Evolutionary conservation across 306 rosid species (phyloP), one percentile per base, ranked within the genome.

Genomic region (Cucurbita ficifolia): DNA sequence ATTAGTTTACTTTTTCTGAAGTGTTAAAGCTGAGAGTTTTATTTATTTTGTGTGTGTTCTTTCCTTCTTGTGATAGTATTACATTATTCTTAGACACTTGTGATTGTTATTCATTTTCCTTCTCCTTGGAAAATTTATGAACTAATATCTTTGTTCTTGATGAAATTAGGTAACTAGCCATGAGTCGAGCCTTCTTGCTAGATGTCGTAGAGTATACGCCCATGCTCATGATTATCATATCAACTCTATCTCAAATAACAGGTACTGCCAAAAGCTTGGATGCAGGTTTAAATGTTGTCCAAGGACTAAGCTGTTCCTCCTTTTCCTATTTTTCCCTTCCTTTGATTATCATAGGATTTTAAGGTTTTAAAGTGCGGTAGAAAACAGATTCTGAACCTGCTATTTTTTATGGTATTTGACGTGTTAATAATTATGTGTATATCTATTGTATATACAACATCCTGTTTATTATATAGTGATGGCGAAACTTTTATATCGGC

Each of bases 401-500:
- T 53, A 13, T 49, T 52, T 10, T 36, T 39, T 63, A 14, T 18
- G 7, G 21, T 73, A 55, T 55, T 36, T 56, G 13, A 16, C 7
- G 19, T 54, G 38, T 62, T 35, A 48, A 60, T 24, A 10, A 75
- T 64, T 40, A 75, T 24, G 16, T 19, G 16, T 51, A 22, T 40
- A 55, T 29, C 39, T 39, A 14, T 55, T 22, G 22, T 59, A 74
- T 56, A 56, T 33, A 22, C 17, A 8, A 58, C 17, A 29, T 70
- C 29, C 83, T 80, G 53, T 18, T 50, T 14, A 43, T 84, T 79
- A 77, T 74, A 76, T 68, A 91, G 99, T 49, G 97, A 94, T 70
- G 97, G 97, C 7, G 99, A 94, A 86, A 94, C 99, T 86, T 91
- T 94, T 86, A 91, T 94, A 87, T 94, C 99, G 51, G 99, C 99